Conservation (phyloP, 352 stramenopile genomes). For the Phytophthora tubulina region DNA sequence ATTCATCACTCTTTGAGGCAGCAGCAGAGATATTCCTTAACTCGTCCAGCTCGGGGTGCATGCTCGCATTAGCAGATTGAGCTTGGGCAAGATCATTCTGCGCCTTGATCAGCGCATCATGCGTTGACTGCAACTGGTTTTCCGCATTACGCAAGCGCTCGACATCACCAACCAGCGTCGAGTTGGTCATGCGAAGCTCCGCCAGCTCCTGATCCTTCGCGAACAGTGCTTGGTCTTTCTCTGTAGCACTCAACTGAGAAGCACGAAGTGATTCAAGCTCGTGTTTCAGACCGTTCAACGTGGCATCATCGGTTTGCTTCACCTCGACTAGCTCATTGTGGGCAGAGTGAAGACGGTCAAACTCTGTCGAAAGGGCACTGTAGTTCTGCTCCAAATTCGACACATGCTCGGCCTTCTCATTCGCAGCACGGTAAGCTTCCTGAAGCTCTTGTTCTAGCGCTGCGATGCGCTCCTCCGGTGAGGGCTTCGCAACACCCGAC, state of each 20-base stretch:
- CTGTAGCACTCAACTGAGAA: conserved; percentile 15
- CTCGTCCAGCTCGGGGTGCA: conserved; percentile 53
- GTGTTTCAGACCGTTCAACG: conserved; percentile 34
- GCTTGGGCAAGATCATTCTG: conserved; percentile 49
- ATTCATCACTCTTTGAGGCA: conserved; percentile 51
- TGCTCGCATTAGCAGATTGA: conserved; percentile 32
- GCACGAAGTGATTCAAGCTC: conserved; percentile 45
- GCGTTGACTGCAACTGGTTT: conserved; percentile 42
- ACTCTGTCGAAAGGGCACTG: conserved; percentile 50
- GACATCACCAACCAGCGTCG: conserved; percentile 29
- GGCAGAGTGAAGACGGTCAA: conserved; percentile 44
- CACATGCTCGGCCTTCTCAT: conserved; percentile 46
- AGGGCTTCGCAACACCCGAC: conserved; percentile 27
- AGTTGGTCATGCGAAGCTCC: conserved; percentile 39
- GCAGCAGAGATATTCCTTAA: conserved; percentile 45
- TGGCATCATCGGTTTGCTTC: conserved; percentile 38
- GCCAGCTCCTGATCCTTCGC: conserved; percentile 43
- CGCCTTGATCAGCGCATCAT: conserved; percentile 38
- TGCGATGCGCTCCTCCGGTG: conserved; percentile 40
- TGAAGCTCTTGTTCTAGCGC: conserved; percentile 55
- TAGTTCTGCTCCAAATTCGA: conserved; percentile 55
- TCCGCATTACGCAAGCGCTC: conserved; percentile 46
- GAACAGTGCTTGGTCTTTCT: conserved; percentile 42
- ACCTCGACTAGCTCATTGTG: conserved; percentile 41
- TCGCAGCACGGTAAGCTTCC: conserved; percentile 40